phyloP scores from a whole-genome alignment of 2,329 filamentous ascomycete species.

The Rutstroemia sp. region DNA sequence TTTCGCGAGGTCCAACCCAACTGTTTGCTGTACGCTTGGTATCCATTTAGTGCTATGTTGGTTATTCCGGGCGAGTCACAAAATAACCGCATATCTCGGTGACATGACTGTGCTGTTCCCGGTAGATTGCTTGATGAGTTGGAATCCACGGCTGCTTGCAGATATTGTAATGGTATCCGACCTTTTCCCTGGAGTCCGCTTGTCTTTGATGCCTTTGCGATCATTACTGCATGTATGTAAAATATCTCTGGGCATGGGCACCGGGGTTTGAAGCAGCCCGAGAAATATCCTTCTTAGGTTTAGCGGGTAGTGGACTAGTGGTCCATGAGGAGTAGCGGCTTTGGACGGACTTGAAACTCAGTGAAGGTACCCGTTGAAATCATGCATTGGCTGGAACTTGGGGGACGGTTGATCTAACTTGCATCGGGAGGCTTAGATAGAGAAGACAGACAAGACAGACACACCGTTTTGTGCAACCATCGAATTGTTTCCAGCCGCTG shows the following conservation, averaged over 20 bases:
- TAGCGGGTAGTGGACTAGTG: background rate
- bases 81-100: no score
- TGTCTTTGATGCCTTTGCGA: background rate
- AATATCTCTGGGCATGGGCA: background rate
- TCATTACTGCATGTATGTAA: background rate
- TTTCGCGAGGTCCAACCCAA: no score
- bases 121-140: no score
- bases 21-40: no score
- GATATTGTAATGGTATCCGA: background rate
- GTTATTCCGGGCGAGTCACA: no score
- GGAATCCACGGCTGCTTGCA: background rate
- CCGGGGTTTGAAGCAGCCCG: background rate
- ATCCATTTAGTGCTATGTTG: no score
- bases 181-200: background rate
- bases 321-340: background rate
- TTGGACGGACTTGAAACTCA: background rate
- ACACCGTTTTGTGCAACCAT: background rate
- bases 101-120: no score
- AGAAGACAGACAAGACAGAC: background rate
- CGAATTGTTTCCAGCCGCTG: no score
- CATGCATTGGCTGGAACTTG: background rate
- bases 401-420: background rate
- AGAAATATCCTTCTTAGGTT: slow-evolving; percentile 1
- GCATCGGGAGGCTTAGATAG: slow-evolving; percentile 6
- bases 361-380: slow-evolving; percentile 1